Base-by-base conservation (phyloP, 2,329 filamentous ascomycete genomes). In the Ascochyta fabae region DNA sequence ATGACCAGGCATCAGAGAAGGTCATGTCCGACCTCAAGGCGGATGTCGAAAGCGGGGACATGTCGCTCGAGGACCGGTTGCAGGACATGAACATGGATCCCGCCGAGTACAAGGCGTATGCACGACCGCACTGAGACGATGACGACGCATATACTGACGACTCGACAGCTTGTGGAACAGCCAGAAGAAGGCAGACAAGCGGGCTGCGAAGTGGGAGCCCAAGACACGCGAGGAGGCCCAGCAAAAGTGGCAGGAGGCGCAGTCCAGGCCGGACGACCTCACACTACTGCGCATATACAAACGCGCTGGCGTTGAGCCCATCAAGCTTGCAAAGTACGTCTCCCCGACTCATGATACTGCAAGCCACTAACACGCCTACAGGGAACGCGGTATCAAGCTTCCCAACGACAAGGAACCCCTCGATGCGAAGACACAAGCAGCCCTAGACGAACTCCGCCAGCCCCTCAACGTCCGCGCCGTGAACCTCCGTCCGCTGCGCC, bases 401-500 rank as follows among this genome's bases (percentile, higher is more conserved):
- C 72, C 71, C 35, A 67, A 57, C 48, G 69, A 74, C 50, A 63
- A 66, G 26, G 48, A 62, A 12, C 65, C 69, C 0, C 67, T 74
- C 47, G 67, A 71, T 46, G 54, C 61, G 33, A 60, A 70, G 58
- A 67, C 65, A n/a, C 62, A 71, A 54, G 58, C 65, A 53, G 61
- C 65, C 23, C 70, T 76, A 57, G 65, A 71, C 36, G 64, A 60
- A 24, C 65, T 75, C 47, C 74, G 72, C 51, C 56, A 60, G 24
- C 93, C 93, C 34, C 86, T 91, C 67, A 86, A 88, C 60, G 86
- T 98, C 27, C 90, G 96, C 79, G 91, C 94, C 34, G 81, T 96
- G 40, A 95, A 96, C 77, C 84, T 97, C 45, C 86, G 88, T 60
- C 94, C 95, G 15, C 83, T 98, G 47, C 91, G 90, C 67, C 88